Evolutionary conservation across 176 grass and related monocot genomes (phyloP), one percentile per base, ranked within the genome.

Genomic region (Tuctoria greenei): DNA sequence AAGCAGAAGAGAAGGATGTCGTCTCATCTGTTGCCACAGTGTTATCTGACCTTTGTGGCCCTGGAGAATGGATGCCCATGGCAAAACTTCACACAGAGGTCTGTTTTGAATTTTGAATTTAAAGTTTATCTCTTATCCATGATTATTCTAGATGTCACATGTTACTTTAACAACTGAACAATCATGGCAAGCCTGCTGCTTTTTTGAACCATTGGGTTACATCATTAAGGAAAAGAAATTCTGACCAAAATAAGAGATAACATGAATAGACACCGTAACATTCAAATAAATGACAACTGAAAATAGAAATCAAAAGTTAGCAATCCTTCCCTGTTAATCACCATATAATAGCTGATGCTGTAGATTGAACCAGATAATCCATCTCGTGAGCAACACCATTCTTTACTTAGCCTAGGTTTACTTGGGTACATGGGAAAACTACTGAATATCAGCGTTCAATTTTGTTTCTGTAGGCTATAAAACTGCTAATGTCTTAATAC

Each of bases 31-130:
- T 97, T 72, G 88, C 93, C 18, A 97, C 87, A 31, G 88, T 97
- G 75, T 74, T 93, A 73, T 88, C 93, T 61, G 90, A 93, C 76
- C 85, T 97, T n/a, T 97, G 93, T 69, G 93, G 87, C 24, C 88
- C 93, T 21, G 93, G 93, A 79, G 93, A 97, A 31, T 90, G 90
- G 90, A 86, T 97, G 85, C 87, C 90, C 59, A 90, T 97, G 85
- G 86, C 80, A 82, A 93, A 76, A 85, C 93, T 97, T 47, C 93
- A 97, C 66, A 75, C 85, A 41, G 83, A 97, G 93, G 93, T 97
- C 85, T 77, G 76, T 88, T 55, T 83, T 79, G 1, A 10, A 38
- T 56, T 38, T 16, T 79, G 57, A 80, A 64, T 28, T 40, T 18
- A 74, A 55, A 24, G 60, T 54, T 68, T 17, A 15, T 62, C 1